Conservation (phyloP, 176 grass and related monocot genomes). For the Eragrostis nindensis region DNA sequence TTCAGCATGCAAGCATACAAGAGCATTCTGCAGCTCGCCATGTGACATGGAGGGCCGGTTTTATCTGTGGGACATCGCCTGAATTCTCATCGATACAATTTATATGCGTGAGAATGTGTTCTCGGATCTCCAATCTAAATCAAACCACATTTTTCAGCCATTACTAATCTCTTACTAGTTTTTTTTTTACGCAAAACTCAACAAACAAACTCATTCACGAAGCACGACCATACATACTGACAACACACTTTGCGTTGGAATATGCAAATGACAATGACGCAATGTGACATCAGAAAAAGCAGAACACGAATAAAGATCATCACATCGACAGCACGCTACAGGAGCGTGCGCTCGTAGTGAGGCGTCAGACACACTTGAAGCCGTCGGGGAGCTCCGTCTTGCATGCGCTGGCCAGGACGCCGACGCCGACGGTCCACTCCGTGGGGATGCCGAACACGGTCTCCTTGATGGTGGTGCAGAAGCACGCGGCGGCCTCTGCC, state of each 20-base stretch:
- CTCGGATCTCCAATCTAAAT: not conserved
- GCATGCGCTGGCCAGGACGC: constrained; percentile 74
- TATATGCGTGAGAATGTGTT: no score
- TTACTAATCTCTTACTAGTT: not conserved
- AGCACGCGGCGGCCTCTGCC: constrained; percentile 71
- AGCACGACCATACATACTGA: not conserved
- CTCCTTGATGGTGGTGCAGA: constrained; percentile 85
- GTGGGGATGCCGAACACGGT: constrained; percentile 60
- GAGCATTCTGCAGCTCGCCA: not conserved
- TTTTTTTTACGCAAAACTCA: not conserved
- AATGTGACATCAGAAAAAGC: no score
- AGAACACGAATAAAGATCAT: not conserved
- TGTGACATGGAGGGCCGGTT: not conserved
- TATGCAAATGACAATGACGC: not conserved
- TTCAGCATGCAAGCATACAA: not conserved
- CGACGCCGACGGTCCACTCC: constrained; percentile 72
- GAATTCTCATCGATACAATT: not conserved
- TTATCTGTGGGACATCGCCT: not conserved
- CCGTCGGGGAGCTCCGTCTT: constrained; percentile 70
- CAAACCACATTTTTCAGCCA: not conserved
- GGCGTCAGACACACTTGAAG: constrained; percentile 66
- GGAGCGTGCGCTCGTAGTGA: not conserved
- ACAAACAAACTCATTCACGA: not conserved
- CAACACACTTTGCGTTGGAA: not conserved
- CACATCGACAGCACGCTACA: not conserved